These are phyloP conservation scores for Dactylellina cionopaga DNA, from an alignment of 2,329 filamentous ascomycete species.

Conservation along the genomic window DNA sequence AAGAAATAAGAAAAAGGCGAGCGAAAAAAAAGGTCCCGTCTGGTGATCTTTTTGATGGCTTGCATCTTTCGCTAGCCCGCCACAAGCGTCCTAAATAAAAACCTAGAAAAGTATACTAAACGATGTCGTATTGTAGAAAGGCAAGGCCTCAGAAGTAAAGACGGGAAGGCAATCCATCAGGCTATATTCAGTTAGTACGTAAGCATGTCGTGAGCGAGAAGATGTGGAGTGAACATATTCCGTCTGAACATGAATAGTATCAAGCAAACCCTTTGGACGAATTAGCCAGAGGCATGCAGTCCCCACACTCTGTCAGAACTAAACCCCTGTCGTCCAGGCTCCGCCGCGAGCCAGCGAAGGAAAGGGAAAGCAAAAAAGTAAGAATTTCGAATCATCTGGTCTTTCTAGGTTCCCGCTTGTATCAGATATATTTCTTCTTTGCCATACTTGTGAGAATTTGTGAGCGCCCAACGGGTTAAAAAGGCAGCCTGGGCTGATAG, in stretches of 20 bases:
- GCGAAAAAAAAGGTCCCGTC: conserved; percentile 24
- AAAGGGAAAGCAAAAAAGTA: neutral
- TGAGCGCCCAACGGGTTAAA: conserved; percentile 20
- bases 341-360: conserved; percentile 29
- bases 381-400: conserved; percentile 44
- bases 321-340: conserved; percentile 43
- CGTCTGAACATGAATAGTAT: conserved; percentile 40
- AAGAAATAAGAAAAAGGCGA: too few relatives aligned
- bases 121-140: neutral
- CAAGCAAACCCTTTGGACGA: conserved; percentile 25
- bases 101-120: conserved; percentile 1
- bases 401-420: conserved; percentile 41
- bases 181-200: conserved; percentile 46
- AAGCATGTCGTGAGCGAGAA: conserved; percentile 25
- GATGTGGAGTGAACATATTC: conserved; percentile 33
- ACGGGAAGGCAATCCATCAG: conserved; percentile 35
- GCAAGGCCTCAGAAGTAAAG: conserved; percentile 8
- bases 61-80: conserved; percentile 45
- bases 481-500: conserved; percentile 26
- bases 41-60: conserved; percentile 34
- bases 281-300: conserved; percentile 43
- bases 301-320: conserved; percentile 51
- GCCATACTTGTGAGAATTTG: conserved; percentile 5
- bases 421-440: conserved; percentile 52
- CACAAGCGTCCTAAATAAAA: conserved; percentile 38